Evolutionary conservation across 2,329 filamentous ascomycete species (phyloP), one percentile per base, ranked within the genome.

Genomic region (Ceratocystiopsis minuta): DNA sequence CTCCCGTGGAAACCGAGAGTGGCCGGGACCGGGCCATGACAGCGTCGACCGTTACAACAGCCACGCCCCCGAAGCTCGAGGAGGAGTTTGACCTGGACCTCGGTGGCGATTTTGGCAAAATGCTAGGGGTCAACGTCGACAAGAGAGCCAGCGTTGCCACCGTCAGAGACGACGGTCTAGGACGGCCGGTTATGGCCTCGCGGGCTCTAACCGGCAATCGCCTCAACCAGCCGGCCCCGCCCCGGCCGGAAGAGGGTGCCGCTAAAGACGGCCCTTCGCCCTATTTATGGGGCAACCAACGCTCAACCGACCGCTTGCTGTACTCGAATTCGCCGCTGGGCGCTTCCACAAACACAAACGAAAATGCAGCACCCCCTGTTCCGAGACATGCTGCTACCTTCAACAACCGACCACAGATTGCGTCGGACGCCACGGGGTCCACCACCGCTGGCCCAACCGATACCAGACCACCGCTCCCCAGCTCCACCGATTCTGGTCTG

Each of bases 121-220:
- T 75, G 66, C 62, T 75, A 35, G 62, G 73, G 39, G n/a, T n/a
- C n/a, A 61, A 58, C n/a, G 70, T 71, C 39, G 68, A 72, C 47
- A 74, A 74, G 54, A 60, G 69, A 45, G 59, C 65, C 17, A 70
- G 68, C 50, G 59, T 64, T 39, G 58, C 58, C n/a, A 70, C 67
- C 4, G 46, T 68, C 43, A 65, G 55, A 34, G 55, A 60, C 16
- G 60, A 63, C 32, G 55, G 56, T 12, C 48, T 54, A 10, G 56
- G 58, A 16, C 58, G 60, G 20, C 53, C 55, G 17, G 50, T 52
- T 4, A 42, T 57, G 40, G 54, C 50, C 14, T 55, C 60, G 18
- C 61, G 68, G 7, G 64, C 65, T 31, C 54, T 70, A 43, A 67
- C 68, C 1, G 61, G 58, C 5, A 62, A 61, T 41, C 65, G 67